These are phyloP conservation scores for Lignosus rhinocerotis DNA, from an alignment of 1,284 basidiomycete genomes.

Conservation along the genomic window DNA sequence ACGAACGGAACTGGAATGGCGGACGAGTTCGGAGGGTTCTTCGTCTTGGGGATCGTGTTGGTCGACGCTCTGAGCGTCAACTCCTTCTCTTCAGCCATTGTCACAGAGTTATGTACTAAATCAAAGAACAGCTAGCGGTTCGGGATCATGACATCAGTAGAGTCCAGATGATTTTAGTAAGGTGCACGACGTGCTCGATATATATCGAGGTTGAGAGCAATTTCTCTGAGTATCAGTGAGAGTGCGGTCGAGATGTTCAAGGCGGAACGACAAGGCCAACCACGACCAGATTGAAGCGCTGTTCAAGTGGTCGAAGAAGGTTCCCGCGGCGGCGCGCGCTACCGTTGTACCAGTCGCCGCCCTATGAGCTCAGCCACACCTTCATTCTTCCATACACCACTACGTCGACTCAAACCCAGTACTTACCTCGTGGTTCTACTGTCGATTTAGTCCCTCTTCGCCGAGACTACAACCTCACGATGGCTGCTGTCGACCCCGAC, in stretches of 20 bases:
- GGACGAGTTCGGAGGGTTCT: constrained; percentile 49
- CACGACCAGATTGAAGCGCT: constrained; percentile 1
- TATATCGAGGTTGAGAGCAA: too few species aligned
- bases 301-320: neutral
- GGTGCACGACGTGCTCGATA: too few species aligned
- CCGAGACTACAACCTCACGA: constrained; percentile 11
- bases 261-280: constrained; percentile 4
- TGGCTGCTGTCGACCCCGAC: constrained; percentile 57
- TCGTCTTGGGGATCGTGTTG: constrained; percentile 40
- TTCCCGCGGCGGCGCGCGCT: constrained; percentile 1
- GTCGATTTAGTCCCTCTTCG: neutral
- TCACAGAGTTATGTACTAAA: neutral
- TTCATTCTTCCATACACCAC: neutral
- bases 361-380: neutral
- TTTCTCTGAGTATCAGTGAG: too few species aligned
- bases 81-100: constrained; percentile 17
- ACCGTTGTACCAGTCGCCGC: neutral
- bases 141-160: too few species aligned
- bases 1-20: constrained; percentile 57
- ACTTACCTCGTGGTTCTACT: neutral
- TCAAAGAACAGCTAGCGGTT: neutral
- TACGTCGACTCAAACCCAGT: neutral
- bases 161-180: too few species aligned
- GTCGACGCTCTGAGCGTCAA: constrained; percentile 16
- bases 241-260: neutral